Evolutionary conservation across 2,329 filamentous ascomycete genomes (phyloP), one percentile per base, ranked within the genome.

Genomic region (Colletotrichum karsti): DNA sequence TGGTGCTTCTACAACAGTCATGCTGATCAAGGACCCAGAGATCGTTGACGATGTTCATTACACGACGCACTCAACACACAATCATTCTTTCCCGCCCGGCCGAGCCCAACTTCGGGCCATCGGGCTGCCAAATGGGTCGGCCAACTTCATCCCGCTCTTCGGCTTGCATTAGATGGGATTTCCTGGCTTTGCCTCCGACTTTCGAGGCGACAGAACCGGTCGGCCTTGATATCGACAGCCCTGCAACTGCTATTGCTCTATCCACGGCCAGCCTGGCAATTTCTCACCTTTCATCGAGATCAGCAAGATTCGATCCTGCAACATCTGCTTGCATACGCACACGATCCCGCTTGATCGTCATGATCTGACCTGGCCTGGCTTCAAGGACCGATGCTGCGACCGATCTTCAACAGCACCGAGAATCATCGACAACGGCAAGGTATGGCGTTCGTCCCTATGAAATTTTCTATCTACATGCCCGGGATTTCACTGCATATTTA

Each of bases 271-370:
- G 50, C 24, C 44, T 66, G 42, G 28, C 59, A 64, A 18, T 54
- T 22, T 22, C 8, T 35, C 22, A 20, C 12, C 26, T 41, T 5
- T 24, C 20, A 24, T 24, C 18, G 22, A 57, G 28, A 57, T 63
- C 42, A 48, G 59, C 51, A 44, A 57, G 37, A 58, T 58, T 35
- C 15, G 37, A 53, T 46, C 22, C 35, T 63, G 46, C 46, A 30
- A 13, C 28, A 30, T n/a, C 18, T 33, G 39, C 35, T 18, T 46
- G 24, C 63, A 8, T 46, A 30, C 22, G 42, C 24, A 42, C 30
- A 42, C 30, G 46, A 60, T 39, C 24, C 51, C 30, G 33, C 46
- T 24, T 61, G 12, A 39, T 58, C 20, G 39, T 39, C 39, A 37
- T 26, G 41, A 26, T 30, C 39, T 54, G 12, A 26, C 62, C 62